Conservation (phyloP, 441 rosid genomes). For the Adansonia gregorii region DNA sequence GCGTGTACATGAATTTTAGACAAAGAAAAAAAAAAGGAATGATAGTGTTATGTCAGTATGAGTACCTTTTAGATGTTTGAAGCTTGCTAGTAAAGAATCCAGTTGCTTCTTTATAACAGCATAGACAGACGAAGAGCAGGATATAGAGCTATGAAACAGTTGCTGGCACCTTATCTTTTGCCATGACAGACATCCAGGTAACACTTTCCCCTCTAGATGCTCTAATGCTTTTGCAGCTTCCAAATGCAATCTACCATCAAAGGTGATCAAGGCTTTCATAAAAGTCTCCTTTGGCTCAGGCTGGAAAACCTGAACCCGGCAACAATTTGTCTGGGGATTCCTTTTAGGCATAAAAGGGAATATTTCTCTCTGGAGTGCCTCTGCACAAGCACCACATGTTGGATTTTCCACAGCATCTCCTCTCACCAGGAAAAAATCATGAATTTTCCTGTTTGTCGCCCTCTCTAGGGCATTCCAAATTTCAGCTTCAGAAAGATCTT, state of each 20-base stretch:
- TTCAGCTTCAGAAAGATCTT: slow-evolving; percentile 58
- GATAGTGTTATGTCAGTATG: slow-evolving; percentile 21
- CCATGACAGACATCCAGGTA: slow-evolving; percentile 68
- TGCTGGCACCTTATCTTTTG: slow-evolving; percentile 73
- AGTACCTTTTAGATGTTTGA: slow-evolving; percentile 51
- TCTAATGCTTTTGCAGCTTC: slow-evolving; percentile 83
- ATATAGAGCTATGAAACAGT: slow-evolving; percentile 62
- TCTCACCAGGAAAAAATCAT: slow-evolving; percentile 51
- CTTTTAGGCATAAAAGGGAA: slow-evolving; percentile 56
- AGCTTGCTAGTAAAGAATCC: slow-evolving; percentile 43
- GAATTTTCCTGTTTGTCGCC: slow-evolving; percentile 48
- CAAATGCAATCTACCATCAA: slow-evolving; percentile 76
- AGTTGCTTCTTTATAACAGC: slow-evolving; percentile 57
- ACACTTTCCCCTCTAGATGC: slow-evolving; percentile 62
- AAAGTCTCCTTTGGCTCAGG: slow-evolving; percentile 50
- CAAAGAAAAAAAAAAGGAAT: neutral
- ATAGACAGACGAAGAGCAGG: slow-evolving; percentile 61
- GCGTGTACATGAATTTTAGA: slow-evolving; percentile 1
- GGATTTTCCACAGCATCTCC: slow-evolving; percentile 49
- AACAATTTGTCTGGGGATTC: slow-evolving; percentile 49
- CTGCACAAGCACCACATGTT: slow-evolving; percentile 48
- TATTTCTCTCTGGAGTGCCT: slow-evolving; percentile 58
- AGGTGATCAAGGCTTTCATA: slow-evolving; percentile 56
- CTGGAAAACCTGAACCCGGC: slow-evolving; percentile 54
- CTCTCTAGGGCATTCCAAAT: slow-evolving; percentile 48